Percentiles rank a stretch among this genome's conserved stretches.
Conservation (phyloP, 73 alveolate species). For the Durusdinium trenchii region DNA sequence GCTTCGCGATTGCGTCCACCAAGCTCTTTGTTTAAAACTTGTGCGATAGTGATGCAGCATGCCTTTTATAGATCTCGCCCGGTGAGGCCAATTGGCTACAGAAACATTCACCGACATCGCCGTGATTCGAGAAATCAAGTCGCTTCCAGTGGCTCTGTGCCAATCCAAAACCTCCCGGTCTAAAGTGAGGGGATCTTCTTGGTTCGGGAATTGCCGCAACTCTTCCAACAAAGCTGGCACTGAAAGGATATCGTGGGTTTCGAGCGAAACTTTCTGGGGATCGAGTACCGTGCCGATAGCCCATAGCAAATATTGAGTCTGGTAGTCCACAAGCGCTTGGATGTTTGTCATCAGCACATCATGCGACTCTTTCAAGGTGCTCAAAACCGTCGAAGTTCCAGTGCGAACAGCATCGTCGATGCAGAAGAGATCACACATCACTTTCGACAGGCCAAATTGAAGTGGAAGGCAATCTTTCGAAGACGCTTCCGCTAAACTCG, state of each 20-base stretch:
- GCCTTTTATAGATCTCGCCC: not conserved
- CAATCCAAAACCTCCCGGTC: not conserved
- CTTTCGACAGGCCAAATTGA: constrained; percentile 48
- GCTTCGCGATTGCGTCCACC: not conserved
- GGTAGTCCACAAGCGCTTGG: constrained; percentile 49
- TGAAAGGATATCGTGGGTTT: not conserved
- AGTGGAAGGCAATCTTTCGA: constrained; percentile 44
- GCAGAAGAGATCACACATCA: constrained; percentile 74
- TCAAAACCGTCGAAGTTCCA: constrained; percentile 29
- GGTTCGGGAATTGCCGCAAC: not conserved
- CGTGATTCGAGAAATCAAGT: not conserved
- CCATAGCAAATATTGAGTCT: constrained; percentile 44
- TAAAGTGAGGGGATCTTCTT: too few relatives aligned
- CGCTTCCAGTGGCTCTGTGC: not conserved
- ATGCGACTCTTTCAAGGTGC: constrained; percentile 25
- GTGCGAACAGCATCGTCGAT: constrained; percentile 11
- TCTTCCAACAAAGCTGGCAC: not conserved
- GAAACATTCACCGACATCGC: not conserved
- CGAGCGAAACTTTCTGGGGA: not conserved
- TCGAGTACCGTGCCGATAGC: constrained; percentile 24
- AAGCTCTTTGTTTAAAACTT: not conserved
- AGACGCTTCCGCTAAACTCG: not conserved
- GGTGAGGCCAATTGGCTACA: constrained; percentile 19
- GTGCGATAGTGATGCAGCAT: constrained; percentile 22
- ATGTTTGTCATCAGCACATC: not conserved